Base-by-base conservation (phyloP, 768 basidiomycete species). In the Cystobasidium onofrii region DNA sequence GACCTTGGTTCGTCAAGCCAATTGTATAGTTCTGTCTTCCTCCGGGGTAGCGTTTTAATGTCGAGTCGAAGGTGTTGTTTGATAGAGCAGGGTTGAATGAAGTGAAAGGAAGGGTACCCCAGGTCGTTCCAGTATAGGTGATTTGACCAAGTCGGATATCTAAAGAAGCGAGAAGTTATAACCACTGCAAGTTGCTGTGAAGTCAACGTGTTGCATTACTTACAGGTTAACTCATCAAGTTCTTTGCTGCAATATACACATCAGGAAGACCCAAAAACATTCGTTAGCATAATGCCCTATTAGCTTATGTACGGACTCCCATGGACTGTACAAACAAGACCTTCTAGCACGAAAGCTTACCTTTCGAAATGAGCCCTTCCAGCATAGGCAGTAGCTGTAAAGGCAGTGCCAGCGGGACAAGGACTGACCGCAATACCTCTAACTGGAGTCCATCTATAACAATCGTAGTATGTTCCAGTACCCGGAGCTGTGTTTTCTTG, bases 341-440 rank as follows among this genome's bases (percentile, higher is more conserved):
- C 57, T 13, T 29, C 57, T 29, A 29, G 27, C 57, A 50, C 17
- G 46, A 33, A 18, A 18, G 10, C 62, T n/a, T 29, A 25, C 62
- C 33, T 64, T 36, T 64, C 62, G 36, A 64, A 64, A n/a, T 39
- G 25, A 36, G 62, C 62, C 12, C 25, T 36, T 27, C 62, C 62
- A 64, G 62, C 25, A 39, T 29, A 64, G 4, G 33, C 31, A 34
- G n/a, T 64, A 29, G n/a, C 33, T 3, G 62, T 64, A n/a, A 64
- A 64, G n/a, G 62, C 62, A n/a, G 62, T 64, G 10, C 62, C 62
- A 10, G 62, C 62, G 31, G 62, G 62, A n/a, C 62, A 64, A 36
- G 62, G 62, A n/a, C 23, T 25, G 23, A 64, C 13, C 9, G 36
- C 7, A n/a, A 64, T 25, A 34, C 62, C 62, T n/a, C 62, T 27